Evolutionary conservation across 2,329 filamentous ascomycete species (phyloP).

Genomic region (Clonostachys solani): DNA sequence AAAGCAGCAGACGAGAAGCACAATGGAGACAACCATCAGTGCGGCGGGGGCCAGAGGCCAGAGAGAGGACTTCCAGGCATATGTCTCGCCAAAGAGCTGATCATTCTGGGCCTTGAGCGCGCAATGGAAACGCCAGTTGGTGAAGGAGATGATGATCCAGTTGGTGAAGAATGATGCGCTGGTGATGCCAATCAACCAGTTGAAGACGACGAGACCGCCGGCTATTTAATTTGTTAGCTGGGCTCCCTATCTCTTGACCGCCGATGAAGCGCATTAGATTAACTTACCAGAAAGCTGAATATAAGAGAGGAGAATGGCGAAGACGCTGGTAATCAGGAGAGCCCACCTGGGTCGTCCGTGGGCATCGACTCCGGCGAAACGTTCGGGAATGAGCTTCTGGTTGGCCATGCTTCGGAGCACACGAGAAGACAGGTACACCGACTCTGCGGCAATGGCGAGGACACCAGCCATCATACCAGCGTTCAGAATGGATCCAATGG

Average conservation of each 20-base stretch:
- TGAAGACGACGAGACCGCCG: background rate
- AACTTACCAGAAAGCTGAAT: background rate
- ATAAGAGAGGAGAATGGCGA: background rate
- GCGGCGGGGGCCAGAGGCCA: background rate
- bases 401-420: background rate
- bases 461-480: conserved; percentile 21
- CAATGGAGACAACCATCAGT: background rate
- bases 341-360: background rate
- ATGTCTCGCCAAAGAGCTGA: background rate
- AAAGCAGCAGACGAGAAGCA: background rate
- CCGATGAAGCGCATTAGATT: no score
- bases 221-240: background rate
- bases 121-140: background rate
- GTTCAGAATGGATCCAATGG: conserved; percentile 31
- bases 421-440: background rate
- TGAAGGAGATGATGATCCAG: background rate
- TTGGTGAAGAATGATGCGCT: background rate
- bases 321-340: background rate
- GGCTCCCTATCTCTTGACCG: no score
- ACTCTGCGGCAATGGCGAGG: background rate
- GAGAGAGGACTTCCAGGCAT: background rate
- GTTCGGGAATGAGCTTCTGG: background rate
- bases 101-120: background rate
- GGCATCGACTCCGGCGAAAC: background rate
- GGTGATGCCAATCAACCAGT: background rate